A percentile compares a stretch with the other conserved stretches of the same genome.
Conservation (phyloP, 1,284 basidiomycete genomes). For the Erythrobasidium hasegawianum region DNA sequence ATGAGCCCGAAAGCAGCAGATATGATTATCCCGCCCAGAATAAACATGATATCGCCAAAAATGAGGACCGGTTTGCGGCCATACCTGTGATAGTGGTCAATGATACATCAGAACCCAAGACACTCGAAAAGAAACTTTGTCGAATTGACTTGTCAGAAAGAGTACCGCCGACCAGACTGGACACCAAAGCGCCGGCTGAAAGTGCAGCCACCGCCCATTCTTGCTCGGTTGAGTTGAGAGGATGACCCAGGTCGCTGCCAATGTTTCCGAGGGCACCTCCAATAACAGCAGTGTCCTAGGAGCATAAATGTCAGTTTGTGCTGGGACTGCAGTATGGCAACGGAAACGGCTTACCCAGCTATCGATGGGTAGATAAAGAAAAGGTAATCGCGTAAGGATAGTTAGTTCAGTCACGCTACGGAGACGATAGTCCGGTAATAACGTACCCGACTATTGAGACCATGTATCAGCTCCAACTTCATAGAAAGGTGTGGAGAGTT, state of each 20-base stretch:
- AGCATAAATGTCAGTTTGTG: constrained; percentile 26
- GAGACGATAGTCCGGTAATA: too few species aligned
- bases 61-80: constrained; percentile 55
- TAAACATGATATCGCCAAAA: constrained; percentile 63
- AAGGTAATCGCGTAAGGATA: too few species aligned
- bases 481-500: too few species aligned
- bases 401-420: too few species aligned
- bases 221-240: constrained; percentile 12
- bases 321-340: neutral
- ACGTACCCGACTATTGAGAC: too few species aligned
- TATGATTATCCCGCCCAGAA: constrained; percentile 64
- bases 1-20: constrained; percentile 64
- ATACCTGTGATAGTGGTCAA: constrained; percentile 67
- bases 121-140: constrained; percentile 51
- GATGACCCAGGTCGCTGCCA: constrained; percentile 33
- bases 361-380: too few species aligned
- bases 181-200: neutral
- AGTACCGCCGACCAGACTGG: constrained; percentile 24
- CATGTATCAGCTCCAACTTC: too few species aligned
- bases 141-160: constrained; percentile 38
- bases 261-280: constrained; percentile 38
- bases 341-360: neutral
- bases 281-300: constrained; percentile 46
- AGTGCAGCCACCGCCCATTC: constrained; percentile 18
- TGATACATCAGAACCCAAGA: constrained; percentile 67